These are phyloP conservation scores for Lachnellula subtilissima DNA, from an alignment of 2,329 filamentous ascomycete genomes.

Conservation along the genomic window DNA sequence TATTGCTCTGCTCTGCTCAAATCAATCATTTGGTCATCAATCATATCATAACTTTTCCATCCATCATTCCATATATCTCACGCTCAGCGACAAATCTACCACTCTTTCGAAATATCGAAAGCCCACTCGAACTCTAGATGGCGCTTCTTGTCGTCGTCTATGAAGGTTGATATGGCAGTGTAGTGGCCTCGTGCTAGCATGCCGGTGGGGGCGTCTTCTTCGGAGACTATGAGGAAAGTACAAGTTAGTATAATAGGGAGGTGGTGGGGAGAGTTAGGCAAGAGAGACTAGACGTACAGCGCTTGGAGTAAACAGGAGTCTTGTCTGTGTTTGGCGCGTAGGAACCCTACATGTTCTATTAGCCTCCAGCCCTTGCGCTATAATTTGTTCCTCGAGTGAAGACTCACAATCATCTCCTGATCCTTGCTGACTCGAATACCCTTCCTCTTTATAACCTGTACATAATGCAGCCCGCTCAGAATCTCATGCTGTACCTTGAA, in stretches of 20 bases:
- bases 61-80: background rate
- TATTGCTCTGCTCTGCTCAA: background rate
- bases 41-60: background rate
- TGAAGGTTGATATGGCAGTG: slow-evolving; percentile 81
- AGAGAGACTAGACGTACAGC: slow-evolving; percentile 59
- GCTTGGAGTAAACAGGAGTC: slow-evolving; percentile 81
- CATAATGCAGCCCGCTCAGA: slow-evolving; percentile 88
- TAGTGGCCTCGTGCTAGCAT: slow-evolving; percentile 90
- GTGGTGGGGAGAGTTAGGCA: background rate
- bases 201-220: slow-evolving; percentile 87
- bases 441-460: slow-evolving; percentile 89
- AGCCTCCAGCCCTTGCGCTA: background rate
- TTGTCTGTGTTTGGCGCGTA: slow-evolving; percentile 90
- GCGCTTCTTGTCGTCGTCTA: slow-evolving; percentile 89
- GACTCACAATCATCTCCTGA: slow-evolving; percentile 91
- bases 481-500: slow-evolving; percentile 98
- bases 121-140: slow-evolving; percentile 94
- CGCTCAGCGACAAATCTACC: slow-evolving; percentile 47
- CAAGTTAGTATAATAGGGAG: slow-evolving; percentile 1
- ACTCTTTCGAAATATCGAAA: slow-evolving; percentile 96
- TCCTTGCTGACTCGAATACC: slow-evolving; percentile 85
- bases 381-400: background rate
- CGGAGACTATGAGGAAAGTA: slow-evolving; percentile 56
- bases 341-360: slow-evolving; percentile 59
- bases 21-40: background rate